Percentiles rank a stretch among this genome's conserved stretches.
phyloP scores from a whole-genome alignment of 805 yeast genomes.

The Ogataea naganishii region DNA sequence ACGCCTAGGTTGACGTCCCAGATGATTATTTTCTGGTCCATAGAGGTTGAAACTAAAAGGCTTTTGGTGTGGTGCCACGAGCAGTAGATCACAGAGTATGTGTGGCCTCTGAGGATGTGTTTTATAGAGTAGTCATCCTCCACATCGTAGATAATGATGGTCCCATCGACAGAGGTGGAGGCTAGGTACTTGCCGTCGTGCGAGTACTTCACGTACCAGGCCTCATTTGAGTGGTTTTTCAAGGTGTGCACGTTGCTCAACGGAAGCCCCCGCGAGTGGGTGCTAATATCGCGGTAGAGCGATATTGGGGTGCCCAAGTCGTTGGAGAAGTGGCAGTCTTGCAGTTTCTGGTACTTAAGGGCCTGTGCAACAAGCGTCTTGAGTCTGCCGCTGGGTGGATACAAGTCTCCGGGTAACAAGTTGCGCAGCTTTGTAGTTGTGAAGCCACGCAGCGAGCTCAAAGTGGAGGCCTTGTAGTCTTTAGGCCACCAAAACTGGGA shows the following conservation, averaged over 20 bases:
- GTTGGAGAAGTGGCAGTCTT: conserved; percentile 25
- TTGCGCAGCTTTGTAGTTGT: no score
- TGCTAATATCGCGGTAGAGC: no score
- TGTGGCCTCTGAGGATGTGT: conserved; percentile 33
- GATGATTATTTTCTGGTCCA: conserved; percentile 60
- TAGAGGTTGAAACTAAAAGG: conserved; percentile 59
- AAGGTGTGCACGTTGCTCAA: conserved; percentile 30
- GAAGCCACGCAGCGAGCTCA: no score
- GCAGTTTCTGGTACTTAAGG: conserved; percentile 32
- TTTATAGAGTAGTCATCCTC: conserved; percentile 30
- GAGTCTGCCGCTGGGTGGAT: conserved; percentile 45
- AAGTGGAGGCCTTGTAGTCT: no score
- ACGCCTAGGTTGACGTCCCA: conserved; percentile 50
- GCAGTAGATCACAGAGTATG: conserved; percentile 51
- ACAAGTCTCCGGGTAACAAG: no score
- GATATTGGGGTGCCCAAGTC: no score
- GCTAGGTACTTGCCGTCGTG: conserved; percentile 70
- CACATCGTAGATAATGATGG: conserved; percentile 59
- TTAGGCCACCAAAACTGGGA: no score
- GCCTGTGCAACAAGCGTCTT: conserved; percentile 45
- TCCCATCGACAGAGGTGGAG: conserved; percentile 65
- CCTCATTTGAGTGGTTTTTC: conserved; percentile 57
- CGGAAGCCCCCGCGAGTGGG: conserved; percentile 7
- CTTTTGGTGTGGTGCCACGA: conserved; percentile 73
- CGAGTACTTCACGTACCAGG: conserved; percentile 77